Evolutionary conservation across 177 flowering plant genomes (phyloP), one percentile per base, ranked within the genome.

Genomic region (Telopea speciosissima): DNA sequence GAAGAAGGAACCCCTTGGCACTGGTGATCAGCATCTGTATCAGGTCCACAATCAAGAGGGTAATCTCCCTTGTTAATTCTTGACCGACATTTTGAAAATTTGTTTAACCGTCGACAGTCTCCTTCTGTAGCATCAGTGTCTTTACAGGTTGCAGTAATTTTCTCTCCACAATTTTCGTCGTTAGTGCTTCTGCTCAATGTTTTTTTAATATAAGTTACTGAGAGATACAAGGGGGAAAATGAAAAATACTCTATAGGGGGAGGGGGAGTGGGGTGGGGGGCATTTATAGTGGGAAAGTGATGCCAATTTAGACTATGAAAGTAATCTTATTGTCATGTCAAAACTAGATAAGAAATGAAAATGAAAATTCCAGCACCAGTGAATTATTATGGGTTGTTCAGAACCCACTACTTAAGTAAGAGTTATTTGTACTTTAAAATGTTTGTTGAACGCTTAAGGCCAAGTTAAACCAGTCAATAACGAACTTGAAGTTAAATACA

Each of bases 21-120:
- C n/a, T 81, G 90, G 74, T 86, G 93, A 72, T 93, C 97, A 22
- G 76, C 85, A 69, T 89, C 97, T 21, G 75, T 78, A 70, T 90
- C 97, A 73, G 75, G 83, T 72, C 89, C 92, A 82, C 68, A 79
- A 67, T 90, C 96, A 73, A 80, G 75, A 58, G 87, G 75, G 28
- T 26, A 77, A 59, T 90, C 96, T 17, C 75, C 73, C 81, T 89
- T 87, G 72, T 71, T 80, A 59, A 24, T 66, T 75, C 84, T 83
- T 67, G 96, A 76, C 65, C 90, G 90, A 73, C 77, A 70, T 76
- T 82, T 88, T 66, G 77, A 88, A 69, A 73, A 42, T 71, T 80
- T 86, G 73, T 69, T 85, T 1, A 76, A 44, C 71, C 74, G 78
- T 80, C 82, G 85, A 67, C 81, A 79, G 52, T 88, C 96, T 73